Conservation (phyloP, 2,329 filamentous ascomycete species). For the Aureobasidium sp. region DNA sequence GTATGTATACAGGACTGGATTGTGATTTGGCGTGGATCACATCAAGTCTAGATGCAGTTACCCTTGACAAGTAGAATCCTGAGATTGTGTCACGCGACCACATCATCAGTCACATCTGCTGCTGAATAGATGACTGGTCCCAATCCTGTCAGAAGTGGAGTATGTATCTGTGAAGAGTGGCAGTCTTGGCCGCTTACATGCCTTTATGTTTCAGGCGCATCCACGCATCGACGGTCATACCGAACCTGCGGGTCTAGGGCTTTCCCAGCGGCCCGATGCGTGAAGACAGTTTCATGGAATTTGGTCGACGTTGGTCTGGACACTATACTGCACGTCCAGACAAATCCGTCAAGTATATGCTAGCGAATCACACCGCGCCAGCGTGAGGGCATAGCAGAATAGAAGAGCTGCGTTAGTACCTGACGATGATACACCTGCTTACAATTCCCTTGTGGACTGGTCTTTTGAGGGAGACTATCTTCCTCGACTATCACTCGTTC, state of each 20-base stretch:
- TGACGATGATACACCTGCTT: not conserved
- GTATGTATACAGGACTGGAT: not conserved
- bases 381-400: not conserved
- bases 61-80: not conserved
- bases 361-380: slow-evolving; percentile 10
- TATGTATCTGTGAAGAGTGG: not conserved
- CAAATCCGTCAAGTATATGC: not conserved
- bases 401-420: not conserved
- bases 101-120: not conserved
- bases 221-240: not conserved
- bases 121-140: not conserved
- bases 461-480: not conserved
- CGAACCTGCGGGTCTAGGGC: not conserved
- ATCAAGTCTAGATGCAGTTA: not conserved
- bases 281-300: not conserved
- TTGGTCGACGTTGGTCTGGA: not conserved
- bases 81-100: not conserved
- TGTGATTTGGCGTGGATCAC: not conserved
- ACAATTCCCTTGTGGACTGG: no score
- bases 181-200: not conserved
- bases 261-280: not conserved
- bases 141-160: not conserved
- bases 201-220: not conserved
- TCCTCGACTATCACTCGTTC: not conserved
- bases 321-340: not conserved